Base-by-base conservation (phyloP, 2,329 filamentous ascomycete species). In the Domatiomyces catenatus region DNA sequence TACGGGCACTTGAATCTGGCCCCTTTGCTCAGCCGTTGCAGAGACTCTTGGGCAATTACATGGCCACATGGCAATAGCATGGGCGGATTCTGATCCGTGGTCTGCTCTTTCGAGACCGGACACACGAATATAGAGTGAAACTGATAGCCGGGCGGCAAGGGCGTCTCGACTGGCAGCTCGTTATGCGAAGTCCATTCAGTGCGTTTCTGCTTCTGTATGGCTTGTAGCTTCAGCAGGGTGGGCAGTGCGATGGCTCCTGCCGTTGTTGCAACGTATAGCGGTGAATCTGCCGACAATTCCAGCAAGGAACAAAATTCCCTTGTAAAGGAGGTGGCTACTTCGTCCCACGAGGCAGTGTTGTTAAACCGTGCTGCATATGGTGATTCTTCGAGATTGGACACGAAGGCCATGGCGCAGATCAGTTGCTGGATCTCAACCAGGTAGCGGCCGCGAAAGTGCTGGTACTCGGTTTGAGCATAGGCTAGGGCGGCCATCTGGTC, bases 41-140 rank as follows among this genome's bases (percentile, higher is more conserved):
- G 70, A 32, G 83, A 88, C 62, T 95, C 89, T 56, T 81, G 77
- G 17, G 88, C 89, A 53, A 98, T 82, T 48, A 95, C 90, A 69
- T 98, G 92, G 5, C 92, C 90, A 63, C 92, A 98, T 0, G 86
- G 85, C 63, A 98, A 81, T 78, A 95, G 92, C 84, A 96, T 93
- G 1, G 92, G 88, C 8, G 92, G 92, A 65, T 98, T 98, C 20
- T 75, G 70, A 61, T 94, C 88, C 0, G 90, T 98, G 0, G 85
- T 88, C 67, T 98, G 92, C 64, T 95, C 92, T 66, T 96, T 96
- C 61, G 84, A 89, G 4, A 98, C 92, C 0, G 92, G 92, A 63
- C 92, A 98, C 43, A 98, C 92, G 64, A 98, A 98, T 63, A 98
- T 95, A 50, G 85, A 85, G 66, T 98, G 92, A 71, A 94, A 98